Percentiles rank a stretch among this genome's conserved stretches.
Evolutionary conservation across 2,329 filamentous ascomycete species (phyloP).

Genomic region (Phialemonium atrogriseum): DNA sequence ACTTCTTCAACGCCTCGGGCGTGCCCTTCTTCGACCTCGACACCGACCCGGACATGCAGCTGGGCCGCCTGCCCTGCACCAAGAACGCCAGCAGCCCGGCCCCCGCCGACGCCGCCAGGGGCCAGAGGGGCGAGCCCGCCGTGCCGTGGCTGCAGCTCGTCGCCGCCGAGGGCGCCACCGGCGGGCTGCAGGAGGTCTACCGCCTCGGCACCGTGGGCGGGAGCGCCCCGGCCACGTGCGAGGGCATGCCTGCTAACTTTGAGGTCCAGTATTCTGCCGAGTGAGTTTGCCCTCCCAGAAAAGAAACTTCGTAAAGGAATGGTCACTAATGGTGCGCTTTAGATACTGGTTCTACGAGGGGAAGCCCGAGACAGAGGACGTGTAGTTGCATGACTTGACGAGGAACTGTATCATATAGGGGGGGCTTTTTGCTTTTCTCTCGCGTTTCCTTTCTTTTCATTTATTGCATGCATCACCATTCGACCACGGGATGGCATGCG

Average conservation of each 20-base stretch:
- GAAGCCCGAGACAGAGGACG: slow-evolving; percentile 3
- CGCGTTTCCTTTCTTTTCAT: not conserved
- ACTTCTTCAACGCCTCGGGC: slow-evolving; percentile 66
- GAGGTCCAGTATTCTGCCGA: slow-evolving; percentile 74
- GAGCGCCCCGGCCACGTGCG: slow-evolving; percentile 63
- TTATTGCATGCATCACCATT: not conserved
- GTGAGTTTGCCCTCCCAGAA: slow-evolving; percentile 44
- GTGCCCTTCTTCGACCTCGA: slow-evolving; percentile 77
- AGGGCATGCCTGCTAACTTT: slow-evolving; percentile 54
- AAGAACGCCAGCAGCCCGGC: slow-evolving; percentile 56
- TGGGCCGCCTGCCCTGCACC: slow-evolving; percentile 54
- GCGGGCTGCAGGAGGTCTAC: slow-evolving; percentile 67
- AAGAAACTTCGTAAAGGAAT: not conserved
- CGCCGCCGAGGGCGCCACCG: slow-evolving; percentile 45
- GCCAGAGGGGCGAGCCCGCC: slow-evolving; percentile 55
- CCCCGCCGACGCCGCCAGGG: slow-evolving; percentile 50
- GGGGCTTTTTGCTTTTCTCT: not conserved
- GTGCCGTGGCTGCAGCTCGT: slow-evolving; percentile 76
- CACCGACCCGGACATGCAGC: slow-evolving; percentile 36
- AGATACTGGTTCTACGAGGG: slow-evolving; percentile 31
- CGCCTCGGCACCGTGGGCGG: slow-evolving; percentile 80
- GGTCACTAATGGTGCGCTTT: no score
- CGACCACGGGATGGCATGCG: not conserved
- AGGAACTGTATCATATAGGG: not conserved
- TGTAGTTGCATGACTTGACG: no score